Base-by-base conservation (phyloP, 2,329 filamentous ascomycete genomes). In the Tolypocladium cylindrosporum region DNA sequence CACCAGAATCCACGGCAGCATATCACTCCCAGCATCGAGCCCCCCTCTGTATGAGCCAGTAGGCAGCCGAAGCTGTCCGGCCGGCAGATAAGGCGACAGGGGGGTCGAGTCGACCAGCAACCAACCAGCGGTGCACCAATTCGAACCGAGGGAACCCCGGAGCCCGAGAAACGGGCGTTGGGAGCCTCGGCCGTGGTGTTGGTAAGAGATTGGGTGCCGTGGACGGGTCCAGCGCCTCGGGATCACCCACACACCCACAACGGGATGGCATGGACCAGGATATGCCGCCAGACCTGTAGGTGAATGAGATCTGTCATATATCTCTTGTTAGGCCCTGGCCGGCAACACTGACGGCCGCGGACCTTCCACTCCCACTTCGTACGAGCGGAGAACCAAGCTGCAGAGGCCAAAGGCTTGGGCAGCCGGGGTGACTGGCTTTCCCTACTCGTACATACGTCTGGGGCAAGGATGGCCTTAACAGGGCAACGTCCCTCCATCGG, bases 281-380 rank as follows among this genome's bases (percentile, higher is more conserved):
- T 61, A 51, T 52, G 59, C 56, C 56, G 57, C 60, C 61, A 54
- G 61, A 59, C 61, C 48, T 61, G 60, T 57, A 55, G 57, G 55
- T 56, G 62, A 64, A 66, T 65, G 63, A 64, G 64, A 66, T 66
- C 63, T 65, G 59, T 66, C 64, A 66, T 55, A 63, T 64, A 55
- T 62, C 59, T 61, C 59, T 48, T 61, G 56, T 56, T 48, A 45
- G 58, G 55, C 53, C 55, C 48, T 59, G 48, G 59, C 51, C 58
- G 53, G 40, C 59, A 31, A 54, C 58, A 59, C 53, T 58, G 45
- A 54, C 57, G 54, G 27, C 57, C 57, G 53, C 55, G 57, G 58
- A 57, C 54, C 53, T 42, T 16, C 61, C 59, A 55, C 55, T 59
- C 34, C 39, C 50, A 56, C 54, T 27, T 27, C 24, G 24, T 27